phyloP scores from a whole-genome alignment of 2,329 filamentous ascomycete species.

The Paraphoma chrysanthemicola region DNA sequence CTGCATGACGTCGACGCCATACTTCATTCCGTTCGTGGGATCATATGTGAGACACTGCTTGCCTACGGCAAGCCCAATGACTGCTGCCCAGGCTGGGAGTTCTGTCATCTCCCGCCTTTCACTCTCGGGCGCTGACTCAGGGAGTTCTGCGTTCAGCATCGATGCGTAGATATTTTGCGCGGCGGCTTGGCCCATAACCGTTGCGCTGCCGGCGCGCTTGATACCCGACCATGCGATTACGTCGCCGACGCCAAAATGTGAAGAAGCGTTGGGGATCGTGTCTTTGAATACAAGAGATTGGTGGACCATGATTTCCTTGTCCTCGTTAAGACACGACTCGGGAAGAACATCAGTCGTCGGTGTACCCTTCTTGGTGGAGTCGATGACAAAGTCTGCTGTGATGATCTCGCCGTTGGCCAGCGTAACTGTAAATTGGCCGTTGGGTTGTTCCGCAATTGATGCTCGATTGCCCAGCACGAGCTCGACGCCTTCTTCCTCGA shows the following conservation, averaged over 20 bases:
- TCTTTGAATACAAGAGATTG: constrained; percentile 62
- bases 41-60: constrained; percentile 72
- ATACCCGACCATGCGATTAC: constrained; percentile 76
- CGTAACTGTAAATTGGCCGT: constrained; percentile 51
- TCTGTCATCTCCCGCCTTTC: constrained; percentile 28
- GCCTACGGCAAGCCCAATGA: constrained; percentile 75
- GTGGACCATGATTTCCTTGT: constrained; percentile 70
- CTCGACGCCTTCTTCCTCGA: constrained; percentile 69
- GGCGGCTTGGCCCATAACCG: constrained; percentile 73
- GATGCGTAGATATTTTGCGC: constrained; percentile 62
- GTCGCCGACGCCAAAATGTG: constrained; percentile 75
- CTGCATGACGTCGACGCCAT: constrained; percentile 68
- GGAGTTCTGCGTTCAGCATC: constrained; percentile 44
- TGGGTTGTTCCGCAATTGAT: constrained; percentile 42
- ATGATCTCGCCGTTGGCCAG: constrained; percentile 56
- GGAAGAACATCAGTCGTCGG: constrained; percentile 72
- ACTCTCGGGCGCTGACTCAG: constrained; percentile 9
- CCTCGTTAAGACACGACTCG: constrained; percentile 62
- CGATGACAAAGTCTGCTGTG: constrained; percentile 69
- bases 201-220: constrained; percentile 78
- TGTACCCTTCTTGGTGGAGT: constrained; percentile 69
- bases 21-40: constrained; percentile 62
- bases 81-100: constrained; percentile 50
- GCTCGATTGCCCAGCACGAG: constrained; percentile 69
- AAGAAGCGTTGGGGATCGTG: constrained; percentile 62